Percentiles rank a stretch among this genome's conserved stretches.
These are phyloP conservation scores for Emericellopsis cladophorae DNA, from an alignment of 2,329 filamentous ascomycete genomes.

Conservation along the genomic window DNA sequence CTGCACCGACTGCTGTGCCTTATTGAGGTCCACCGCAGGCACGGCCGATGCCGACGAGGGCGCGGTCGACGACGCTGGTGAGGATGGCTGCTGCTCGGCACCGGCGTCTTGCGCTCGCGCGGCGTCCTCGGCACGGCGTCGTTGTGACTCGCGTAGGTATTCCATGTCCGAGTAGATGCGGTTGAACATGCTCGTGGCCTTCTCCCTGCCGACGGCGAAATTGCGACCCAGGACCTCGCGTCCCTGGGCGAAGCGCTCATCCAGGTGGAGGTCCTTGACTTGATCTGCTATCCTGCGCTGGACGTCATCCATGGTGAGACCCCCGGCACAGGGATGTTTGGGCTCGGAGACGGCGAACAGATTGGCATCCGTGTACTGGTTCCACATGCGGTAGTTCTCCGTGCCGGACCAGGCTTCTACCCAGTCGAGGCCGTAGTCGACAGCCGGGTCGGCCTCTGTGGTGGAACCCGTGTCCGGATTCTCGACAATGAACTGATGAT, in stretches of 20 bases:
- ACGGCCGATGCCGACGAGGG: slow-evolving; percentile 1
- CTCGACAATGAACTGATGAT: slow-evolving; percentile 60
- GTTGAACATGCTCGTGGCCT: slow-evolving; percentile 77
- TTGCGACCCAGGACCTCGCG: slow-evolving; percentile 81
- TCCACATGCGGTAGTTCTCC: slow-evolving; percentile 85
- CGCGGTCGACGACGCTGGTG: slow-evolving; percentile 1
- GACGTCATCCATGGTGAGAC: slow-evolving; percentile 86
- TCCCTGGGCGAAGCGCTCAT: slow-evolving; percentile 76
- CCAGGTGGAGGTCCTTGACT: slow-evolving; percentile 84
- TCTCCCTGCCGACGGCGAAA: slow-evolving; percentile 75
- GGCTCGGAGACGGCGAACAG: slow-evolving; percentile 93
- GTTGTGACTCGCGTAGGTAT: slow-evolving; percentile 32
- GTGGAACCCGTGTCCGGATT: slow-evolving; percentile 44
- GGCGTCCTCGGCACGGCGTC: slow-evolving; percentile 26
- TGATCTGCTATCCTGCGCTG: slow-evolving; percentile 83
- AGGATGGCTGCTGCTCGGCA: background rate
- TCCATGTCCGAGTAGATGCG: slow-evolving; percentile 88
- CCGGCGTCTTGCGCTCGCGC: slow-evolving; percentile 3
- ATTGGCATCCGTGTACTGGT: slow-evolving; percentile 66
- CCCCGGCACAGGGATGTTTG: slow-evolving; percentile 84
- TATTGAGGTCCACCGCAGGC: slow-evolving; percentile 17
- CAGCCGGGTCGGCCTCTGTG: slow-evolving; percentile 71
- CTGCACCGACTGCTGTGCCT: slow-evolving; percentile 31
- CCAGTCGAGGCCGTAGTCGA: slow-evolving; percentile 76
- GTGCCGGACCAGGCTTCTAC: slow-evolving; percentile 79